Percentiles rank a stretch among this genome's conserved stretches.
These are phyloP conservation scores for Chionographis japonica DNA, from an alignment of 106 monocot genomes.

Conservation along the genomic window DNA sequence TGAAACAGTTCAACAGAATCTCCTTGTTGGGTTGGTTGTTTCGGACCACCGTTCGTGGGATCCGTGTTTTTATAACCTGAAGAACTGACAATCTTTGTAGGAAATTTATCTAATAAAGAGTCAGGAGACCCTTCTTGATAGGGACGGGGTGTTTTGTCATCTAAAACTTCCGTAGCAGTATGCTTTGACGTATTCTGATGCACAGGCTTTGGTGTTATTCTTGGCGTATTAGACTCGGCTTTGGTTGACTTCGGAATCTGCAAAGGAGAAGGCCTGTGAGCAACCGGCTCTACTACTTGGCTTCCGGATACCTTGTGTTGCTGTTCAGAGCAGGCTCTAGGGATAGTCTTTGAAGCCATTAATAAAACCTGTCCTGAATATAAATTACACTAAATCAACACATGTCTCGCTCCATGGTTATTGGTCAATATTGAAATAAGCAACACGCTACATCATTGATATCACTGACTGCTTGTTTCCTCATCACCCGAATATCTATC, in stretches of 20 bases:
- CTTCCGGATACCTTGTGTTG: background rate
- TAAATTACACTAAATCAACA: background rate
- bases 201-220: background rate
- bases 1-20: background rate
- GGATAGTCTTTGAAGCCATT: conserved; percentile 10
- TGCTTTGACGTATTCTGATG: background rate
- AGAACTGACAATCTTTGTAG: background rate
- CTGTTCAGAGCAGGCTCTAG: background rate
- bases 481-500: background rate
- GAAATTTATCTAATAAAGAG: background rate
- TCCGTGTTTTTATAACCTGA: background rate
- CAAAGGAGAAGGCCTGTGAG: background rate
- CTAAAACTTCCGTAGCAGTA: background rate
- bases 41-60: background rate
- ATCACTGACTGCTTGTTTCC: background rate
- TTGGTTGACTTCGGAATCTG: conserved; percentile 10
- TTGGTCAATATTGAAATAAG: background rate
- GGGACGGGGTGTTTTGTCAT: conserved; percentile 1
- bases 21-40: background rate
- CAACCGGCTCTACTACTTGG: background rate
- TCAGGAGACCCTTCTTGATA: background rate
- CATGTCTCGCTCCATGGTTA: background rate
- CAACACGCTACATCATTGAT: background rate
- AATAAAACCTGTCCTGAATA: background rate
- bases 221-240: conserved; percentile 4